These are phyloP conservation scores for Stylonectria norvegica DNA, from an alignment of 2,329 filamentous ascomycete species.

Conservation along the genomic window DNA sequence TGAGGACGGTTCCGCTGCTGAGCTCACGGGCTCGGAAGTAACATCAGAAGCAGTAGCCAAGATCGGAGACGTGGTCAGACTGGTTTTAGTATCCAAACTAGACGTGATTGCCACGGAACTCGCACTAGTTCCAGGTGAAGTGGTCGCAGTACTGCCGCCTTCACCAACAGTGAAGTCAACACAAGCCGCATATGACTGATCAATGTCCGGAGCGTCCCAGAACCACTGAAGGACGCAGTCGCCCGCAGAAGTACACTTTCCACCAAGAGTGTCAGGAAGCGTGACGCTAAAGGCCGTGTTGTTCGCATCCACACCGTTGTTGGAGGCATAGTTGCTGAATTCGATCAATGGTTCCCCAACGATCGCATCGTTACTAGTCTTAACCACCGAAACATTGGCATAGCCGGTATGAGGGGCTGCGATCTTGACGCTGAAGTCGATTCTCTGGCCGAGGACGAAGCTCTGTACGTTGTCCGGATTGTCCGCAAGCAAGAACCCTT, in stretches of 20 bases:
- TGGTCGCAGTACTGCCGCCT: conserved; percentile 3
- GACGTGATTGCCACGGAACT: conserved; percentile 7
- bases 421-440: conserved; percentile 40
- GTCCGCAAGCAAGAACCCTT: conserved; percentile 45
- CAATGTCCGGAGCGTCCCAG: conserved; percentile 53
- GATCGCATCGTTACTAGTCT: conserved; percentile 48
- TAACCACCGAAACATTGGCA: conserved; percentile 56
- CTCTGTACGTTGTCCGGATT: conserved; percentile 42
- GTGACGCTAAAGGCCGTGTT: conserved; percentile 52
- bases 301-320: conserved; percentile 37
- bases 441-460: conserved; percentile 40
- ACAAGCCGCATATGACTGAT: conserved; percentile 63
- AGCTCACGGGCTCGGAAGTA: background rate
- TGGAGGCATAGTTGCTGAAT: conserved; percentile 54
- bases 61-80: conserved; percentile 9
- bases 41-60: conserved; percentile 1
- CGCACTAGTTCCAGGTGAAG: conserved; percentile 4
- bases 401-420: conserved; percentile 45
- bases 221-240: conserved; percentile 58
- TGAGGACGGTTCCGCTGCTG: no score
- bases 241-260: conserved; percentile 47
- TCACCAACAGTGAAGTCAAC: conserved; percentile 48
- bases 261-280: conserved; percentile 45
- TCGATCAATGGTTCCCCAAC: conserved; percentile 52
- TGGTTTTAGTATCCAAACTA: conserved; percentile 4